Percentiles rank a stretch among this genome's conserved stretches.
Conservation (phyloP, 164 flowering plant species). For the Macadamia tetraphylla region DNA sequence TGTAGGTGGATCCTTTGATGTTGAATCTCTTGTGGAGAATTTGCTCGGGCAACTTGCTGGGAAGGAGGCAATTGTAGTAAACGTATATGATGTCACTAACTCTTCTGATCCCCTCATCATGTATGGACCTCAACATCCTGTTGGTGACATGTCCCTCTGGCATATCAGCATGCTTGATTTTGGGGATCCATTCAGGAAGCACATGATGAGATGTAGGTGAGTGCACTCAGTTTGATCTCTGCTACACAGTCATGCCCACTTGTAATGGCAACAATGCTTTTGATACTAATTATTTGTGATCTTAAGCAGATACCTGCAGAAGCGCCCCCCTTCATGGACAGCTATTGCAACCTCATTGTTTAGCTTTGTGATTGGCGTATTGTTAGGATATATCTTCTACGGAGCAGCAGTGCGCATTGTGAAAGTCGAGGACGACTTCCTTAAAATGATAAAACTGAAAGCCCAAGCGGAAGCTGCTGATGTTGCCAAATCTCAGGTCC, state of each 20-base stretch:
- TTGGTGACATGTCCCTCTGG: slow-evolving; percentile 58
- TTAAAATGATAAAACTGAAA: slow-evolving; percentile 71
- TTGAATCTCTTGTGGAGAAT: slow-evolving; percentile 89
- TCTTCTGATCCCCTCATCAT: slow-evolving; percentile 67
- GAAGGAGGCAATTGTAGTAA: slow-evolving; percentile 75
- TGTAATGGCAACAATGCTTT: neutral
- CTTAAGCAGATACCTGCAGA: slow-evolving; percentile 56
- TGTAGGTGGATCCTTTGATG: slow-evolving; percentile 94
- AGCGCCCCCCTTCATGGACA: slow-evolving; percentile 64
- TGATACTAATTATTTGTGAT: slow-evolving; percentile 1
- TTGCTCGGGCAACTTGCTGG: slow-evolving; percentile 88
- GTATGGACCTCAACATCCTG: slow-evolving; percentile 68
- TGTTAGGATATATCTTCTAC: slow-evolving; percentile 67
- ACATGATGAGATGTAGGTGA: slow-evolving; percentile 84
- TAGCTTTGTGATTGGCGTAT: slow-evolving; percentile 56
- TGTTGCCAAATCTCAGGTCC: slow-evolving; percentile 93
- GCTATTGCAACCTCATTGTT: slow-evolving; percentile 53
- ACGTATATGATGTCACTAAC: slow-evolving; percentile 85
- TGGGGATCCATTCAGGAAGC: slow-evolving; percentile 90
- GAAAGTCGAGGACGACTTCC: slow-evolving; percentile 81
- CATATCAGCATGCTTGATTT: slow-evolving; percentile 82
- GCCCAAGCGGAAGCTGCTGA: slow-evolving; percentile 92
- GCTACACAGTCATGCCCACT: neutral
- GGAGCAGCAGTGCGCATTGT: slow-evolving; percentile 65
- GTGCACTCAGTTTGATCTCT: slow-evolving; percentile 13